Evolutionary conservation across 768 basidiomycete genomes (phyloP), one percentile per base, ranked within the genome.

Genomic region (Jaapia argillacea): DNA sequence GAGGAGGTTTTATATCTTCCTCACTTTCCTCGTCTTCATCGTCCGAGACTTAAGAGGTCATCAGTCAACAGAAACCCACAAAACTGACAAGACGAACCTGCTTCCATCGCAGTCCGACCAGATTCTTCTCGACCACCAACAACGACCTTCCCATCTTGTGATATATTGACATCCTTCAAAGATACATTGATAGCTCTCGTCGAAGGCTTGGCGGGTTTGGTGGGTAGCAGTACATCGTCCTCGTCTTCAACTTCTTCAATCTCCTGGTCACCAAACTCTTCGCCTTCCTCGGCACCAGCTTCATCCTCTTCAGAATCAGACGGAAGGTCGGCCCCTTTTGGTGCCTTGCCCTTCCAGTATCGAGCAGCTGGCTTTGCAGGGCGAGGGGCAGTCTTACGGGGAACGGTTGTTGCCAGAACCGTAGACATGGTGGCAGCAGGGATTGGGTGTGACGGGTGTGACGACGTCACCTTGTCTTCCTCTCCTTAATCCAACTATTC

Each of bases 301-400:
- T 73, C 77, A 47, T 78, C 74, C 39, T 74, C 72, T 36, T 81
- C 81, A 3, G 79, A 80, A 50, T 85, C 83, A 4, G 82, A 81
- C 18, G 74, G 66, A 31, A 64, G 61, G 21, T 76, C 76, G 1
- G 64, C 65, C 37, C 85, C 85, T 59, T 87, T 89, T 1, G 89
- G 89, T 0, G 79, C 86, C 52, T 89, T 88, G 44, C 91, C 91
- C 52, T 85, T 85, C 80, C 88, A 87, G 61, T 94, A 93, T 2
- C 91, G 83, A 4, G 77, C 83, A 2, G 77, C 88, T 4, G 91
- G 87, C 41, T 72, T 68, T n/a, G 87, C 73, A 5, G 79, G 71
- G n/a, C 86, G 77, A 18, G 82, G 77, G 5, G 86, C 85, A 47
- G 77, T 75, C 52, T 89, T 89, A 16, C 28, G 28, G 10, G 28